Evolutionary conservation across 805 yeast species (phyloP).

Genomic region (Wickerhamomyces alni): DNA sequence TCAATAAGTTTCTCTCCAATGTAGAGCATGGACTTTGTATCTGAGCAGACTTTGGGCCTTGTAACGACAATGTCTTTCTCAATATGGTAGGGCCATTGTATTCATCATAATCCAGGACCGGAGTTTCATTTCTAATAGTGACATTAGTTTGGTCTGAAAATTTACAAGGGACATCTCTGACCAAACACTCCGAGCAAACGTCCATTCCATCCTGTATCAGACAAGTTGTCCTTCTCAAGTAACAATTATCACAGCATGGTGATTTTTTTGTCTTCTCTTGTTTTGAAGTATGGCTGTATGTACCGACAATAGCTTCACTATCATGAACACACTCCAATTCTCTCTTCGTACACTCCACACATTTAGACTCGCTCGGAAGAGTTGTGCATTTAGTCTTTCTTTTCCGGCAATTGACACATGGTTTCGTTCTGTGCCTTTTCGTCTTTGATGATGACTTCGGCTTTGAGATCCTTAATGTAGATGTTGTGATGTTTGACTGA

Average conservation of each 20-base stretch:
- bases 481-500: background rate
- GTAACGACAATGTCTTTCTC: constrained; percentile 22
- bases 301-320: background rate
- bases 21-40: constrained; percentile 21
- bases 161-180: constrained; percentile 21
- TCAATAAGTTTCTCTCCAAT: constrained; percentile 21
- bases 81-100: constrained; percentile 24
- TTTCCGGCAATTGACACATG: constrained; percentile 32
- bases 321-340: constrained; percentile 25
- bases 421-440: constrained; percentile 24
- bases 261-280: no score
- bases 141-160: constrained; percentile 12
- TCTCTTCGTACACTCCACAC: constrained; percentile 27
- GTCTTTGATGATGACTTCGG: constrained; percentile 21
- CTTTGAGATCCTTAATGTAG: background rate
- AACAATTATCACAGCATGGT: constrained; percentile 9
- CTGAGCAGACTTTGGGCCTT: constrained; percentile 23
- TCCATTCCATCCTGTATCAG: constrained; percentile 4
- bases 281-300: no score
- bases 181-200: constrained; percentile 15
- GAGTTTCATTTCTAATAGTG: constrained; percentile 18
- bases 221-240: constrained; percentile 11
- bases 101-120: constrained; percentile 24
- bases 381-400: constrained; percentile 30
- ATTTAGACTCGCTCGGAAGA: constrained; percentile 15